Percentiles rank a stretch among this genome's conserved stretches.
phyloP scores from a whole-genome alignment of 208 protist genomes.

The Crithidia mellificae region DNA sequence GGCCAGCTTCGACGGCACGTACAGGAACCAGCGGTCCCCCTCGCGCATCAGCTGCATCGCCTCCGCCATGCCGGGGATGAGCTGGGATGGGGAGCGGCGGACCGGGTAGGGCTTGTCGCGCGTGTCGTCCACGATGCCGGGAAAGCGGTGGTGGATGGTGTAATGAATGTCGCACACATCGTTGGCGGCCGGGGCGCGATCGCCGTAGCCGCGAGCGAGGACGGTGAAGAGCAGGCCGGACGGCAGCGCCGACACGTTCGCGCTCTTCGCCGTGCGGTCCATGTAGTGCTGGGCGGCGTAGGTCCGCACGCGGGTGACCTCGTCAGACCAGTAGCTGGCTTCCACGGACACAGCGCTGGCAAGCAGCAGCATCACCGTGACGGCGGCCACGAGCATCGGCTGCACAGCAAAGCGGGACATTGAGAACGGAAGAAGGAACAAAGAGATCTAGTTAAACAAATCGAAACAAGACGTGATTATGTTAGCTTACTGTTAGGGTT shows the following conservation, averaged over 20 bases:
- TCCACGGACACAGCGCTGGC: constrained; percentile 16
- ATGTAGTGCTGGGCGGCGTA: constrained; percentile 53
- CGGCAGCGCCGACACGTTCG: constrained; percentile 63
- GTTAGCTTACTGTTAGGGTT: too few relatives aligned
- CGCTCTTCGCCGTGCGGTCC: constrained; percentile 29
- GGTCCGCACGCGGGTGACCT: constrained; percentile 55
- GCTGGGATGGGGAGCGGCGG: constrained; percentile 48
- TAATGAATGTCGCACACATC: constrained; percentile 80
- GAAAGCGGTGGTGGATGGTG: constrained; percentile 52
- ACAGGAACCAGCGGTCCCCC: constrained; percentile 78
- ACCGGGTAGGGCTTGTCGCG: constrained; percentile 52
- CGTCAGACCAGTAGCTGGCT: constrained; percentile 40
- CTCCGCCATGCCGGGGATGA: constrained; percentile 69
- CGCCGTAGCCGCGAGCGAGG: constrained; percentile 47
- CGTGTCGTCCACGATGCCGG: constrained; percentile 59
- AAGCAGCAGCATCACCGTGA: constrained; percentile 24
- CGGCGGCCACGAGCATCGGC: background rate
- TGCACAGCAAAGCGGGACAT: constrained; percentile 14
- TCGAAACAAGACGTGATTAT: too few relatives aligned
- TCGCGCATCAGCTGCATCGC: constrained; percentile 88
- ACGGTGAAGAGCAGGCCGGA: constrained; percentile 76
- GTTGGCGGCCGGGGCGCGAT: constrained; percentile 42
- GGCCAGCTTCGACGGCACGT: constrained; percentile 67
- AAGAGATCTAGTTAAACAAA: background rate
- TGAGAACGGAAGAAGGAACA: background rate